Percentiles rank a stretch among this genome's conserved stretches.
These are phyloP conservation scores for Ceratocystis lukuohia DNA, from an alignment of 2,329 filamentous ascomycete genomes.

Conservation along the genomic window DNA sequence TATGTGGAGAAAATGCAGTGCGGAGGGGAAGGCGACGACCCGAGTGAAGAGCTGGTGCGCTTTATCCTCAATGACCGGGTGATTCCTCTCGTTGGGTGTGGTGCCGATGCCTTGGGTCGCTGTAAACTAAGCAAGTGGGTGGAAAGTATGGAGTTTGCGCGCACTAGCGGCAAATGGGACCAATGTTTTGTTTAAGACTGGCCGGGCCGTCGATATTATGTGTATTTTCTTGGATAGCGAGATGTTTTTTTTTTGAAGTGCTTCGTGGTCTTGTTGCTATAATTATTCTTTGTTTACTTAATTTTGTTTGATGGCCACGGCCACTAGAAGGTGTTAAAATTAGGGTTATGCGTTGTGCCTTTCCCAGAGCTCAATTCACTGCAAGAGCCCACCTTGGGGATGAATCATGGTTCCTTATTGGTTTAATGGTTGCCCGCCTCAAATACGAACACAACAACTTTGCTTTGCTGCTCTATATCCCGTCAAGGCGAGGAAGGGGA, in stretches of 20 bases:
- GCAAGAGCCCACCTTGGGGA: neutral
- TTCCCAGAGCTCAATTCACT: neutral
- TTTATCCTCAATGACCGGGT: slow-evolving; percentile 77
- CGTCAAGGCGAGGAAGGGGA: neutral
- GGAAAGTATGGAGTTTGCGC: slow-evolving; percentile 60
- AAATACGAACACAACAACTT: neutral
- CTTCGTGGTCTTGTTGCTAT: neutral
- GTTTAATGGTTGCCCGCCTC: neutral
- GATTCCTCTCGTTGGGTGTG: slow-evolving; percentile 56
- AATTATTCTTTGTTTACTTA: neutral
- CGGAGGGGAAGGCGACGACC: slow-evolving; percentile 23
- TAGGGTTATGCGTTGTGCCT: neutral
- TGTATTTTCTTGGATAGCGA: neutral
- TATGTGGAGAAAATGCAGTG: slow-evolving; percentile 85
- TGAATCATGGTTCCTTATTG: neutral
- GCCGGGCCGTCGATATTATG: neutral
- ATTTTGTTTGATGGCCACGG: neutral
- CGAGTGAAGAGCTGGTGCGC: slow-evolving; percentile 56
- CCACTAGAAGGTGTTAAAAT: too few species aligned
- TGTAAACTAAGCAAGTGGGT: slow-evolving; percentile 61
- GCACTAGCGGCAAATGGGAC: slow-evolving; percentile 58
- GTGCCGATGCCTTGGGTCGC: slow-evolving; percentile 53
- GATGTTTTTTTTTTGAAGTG: too few species aligned
- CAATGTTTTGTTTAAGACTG: slow-evolving; percentile 38
- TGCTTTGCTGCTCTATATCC: neutral